Base-by-base conservation (phyloP, 1,139 yeast species). In the Dujonia santamariae region DNA sequence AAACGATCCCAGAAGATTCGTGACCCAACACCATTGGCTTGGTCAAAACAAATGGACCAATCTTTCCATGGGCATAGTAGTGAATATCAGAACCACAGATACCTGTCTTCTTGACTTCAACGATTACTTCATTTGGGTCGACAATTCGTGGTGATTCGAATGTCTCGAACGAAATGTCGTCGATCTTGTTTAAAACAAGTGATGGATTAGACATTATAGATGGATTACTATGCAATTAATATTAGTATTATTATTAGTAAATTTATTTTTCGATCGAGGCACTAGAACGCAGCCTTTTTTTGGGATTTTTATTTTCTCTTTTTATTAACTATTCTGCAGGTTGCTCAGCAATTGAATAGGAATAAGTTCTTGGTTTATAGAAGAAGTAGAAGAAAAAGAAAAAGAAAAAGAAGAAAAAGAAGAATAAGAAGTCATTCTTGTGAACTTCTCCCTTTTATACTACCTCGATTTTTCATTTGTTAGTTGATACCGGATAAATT, bases 51-150 rank as follows among this genome's bases (percentile, higher is more conserved):
- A 80, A 82, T 14, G 78, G 74, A 13, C 96, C 96, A 51, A 86
- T 84, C 41, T 72, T 71, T 19, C 96, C 96, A 46, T 81, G 84
- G 32, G 79, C 75, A 51, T 80, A 85, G 67, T 82, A 87, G 53
- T 86, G 95, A 42, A 85, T 83, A 56, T 85, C 95, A 4, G 88
- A 80, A 4, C 96, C 96, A 58, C 96, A 87, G 42, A 87, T 80
- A 33, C 96, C 96, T 0, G 96, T 87, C 46, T 61, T 59, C 53
- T 79, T 80, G 46, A 87, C 83, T 36, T 80, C 80, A 19, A 87
- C 77, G 47, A 83, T 74, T 30, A 87, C 96, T 43, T 78, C 84
- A 47, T 76, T 76, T 30, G 83, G 80, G 42, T 78, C 80, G 7
- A 54, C 51, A 42, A 84, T 63, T 46, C 63, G 61, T 9, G 95